Evolutionary conservation across 352 stramenopile genomes (phyloP), one percentile per base, ranked within the genome.

Genomic region (Phytopythium vexans): DNA sequence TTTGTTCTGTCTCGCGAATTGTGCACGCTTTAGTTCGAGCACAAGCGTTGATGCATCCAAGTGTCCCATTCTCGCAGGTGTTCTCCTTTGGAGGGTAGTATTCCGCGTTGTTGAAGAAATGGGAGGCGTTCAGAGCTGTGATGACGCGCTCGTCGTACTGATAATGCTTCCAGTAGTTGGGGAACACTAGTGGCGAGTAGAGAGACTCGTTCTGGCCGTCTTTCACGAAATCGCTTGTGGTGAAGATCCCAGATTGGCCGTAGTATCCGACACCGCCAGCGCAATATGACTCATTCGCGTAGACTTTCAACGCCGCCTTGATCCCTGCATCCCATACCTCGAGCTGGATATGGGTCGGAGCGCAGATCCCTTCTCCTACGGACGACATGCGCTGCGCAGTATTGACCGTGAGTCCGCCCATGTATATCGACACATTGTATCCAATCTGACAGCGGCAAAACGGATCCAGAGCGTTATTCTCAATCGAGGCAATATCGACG

Each of bases 151-250:
- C 51, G 33, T 68, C 64, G 10, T 39, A 47, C 21, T 52, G 58
- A 64, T 87, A 91, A 49, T 75, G 44, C 41, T 68, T 75, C 74
- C 74, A 88, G 43, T 74, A 82, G 50, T 73, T 66, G 9, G 72
- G 60, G 7, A 63, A 81, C 15, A 79, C 56, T 10, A 57, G 37
- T 3, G 64, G 49, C 1, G 36, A 35, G 37, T 56, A 53, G 11
- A 38, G 16, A 0, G 58, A 66, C 11, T 54, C 42, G 15, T 56
- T 50, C 6, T 40, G 32, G 0, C 39, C 49, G 4, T 72, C 47
- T 0, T 41, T n/a, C 3, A 78, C 64, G 32, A 85, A 79, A 15
- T 72, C 50, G 14, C 47, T 50, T 2, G 66, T 72, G 0, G 74
- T 86, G 59, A 82, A 88, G 8, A 87, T 32, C 0, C 76, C 74